Base-by-base conservation (phyloP, 768 basidiomycete species). In the Amanita pseudoporphyria region DNA sequence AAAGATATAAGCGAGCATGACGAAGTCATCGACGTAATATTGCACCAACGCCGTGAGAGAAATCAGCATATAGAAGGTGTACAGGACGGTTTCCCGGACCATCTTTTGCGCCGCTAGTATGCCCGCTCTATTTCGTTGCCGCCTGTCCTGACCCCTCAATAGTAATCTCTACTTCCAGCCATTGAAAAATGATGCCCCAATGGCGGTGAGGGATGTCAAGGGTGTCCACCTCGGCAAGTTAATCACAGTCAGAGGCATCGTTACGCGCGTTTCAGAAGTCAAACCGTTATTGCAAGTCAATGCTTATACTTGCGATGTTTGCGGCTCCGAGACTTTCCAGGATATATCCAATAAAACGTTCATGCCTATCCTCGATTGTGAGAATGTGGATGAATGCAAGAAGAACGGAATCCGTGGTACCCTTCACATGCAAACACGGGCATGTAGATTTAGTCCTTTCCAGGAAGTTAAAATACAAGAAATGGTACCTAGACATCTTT, bases 401-500 rank as follows among this genome's bases (percentile, higher is more conserved):
- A 84, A 81, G 67, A 93, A 99, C 59, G 77, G 80, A 10, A 81
- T 91, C 45, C 82, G 72, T n/a, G 94, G 94, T 9, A 85, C 89
- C 18, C 69, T 99, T 47, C 91, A 96, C 61, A 97, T 98, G 95
- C 96, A 98, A 67, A 99, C 96, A 5, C 79, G 96, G 39, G 96
- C 96, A 18, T 92, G 90, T 67, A 81, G 94, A 47, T 99, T 99
- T 65, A 88, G 84, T 58, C 94, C 96, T 0, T 99, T 98, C 74
- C 96, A 99, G 63, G 96, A 99, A 66, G 80, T 96, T 53, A 95
- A 95, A 67, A 94, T 99, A 49, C 96, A 99, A 64, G 96, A 99
- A 66, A 95, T 99, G 94, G 93, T 88, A 51, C 54, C 73, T 58
- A 1, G 6, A 37, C 10, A 9, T 2, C 2, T 38, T 5, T 12